These are phyloP conservation scores for Xylariales sp. DNA, from an alignment of 2,329 filamentous ascomycete genomes.

Conservation along the genomic window DNA sequence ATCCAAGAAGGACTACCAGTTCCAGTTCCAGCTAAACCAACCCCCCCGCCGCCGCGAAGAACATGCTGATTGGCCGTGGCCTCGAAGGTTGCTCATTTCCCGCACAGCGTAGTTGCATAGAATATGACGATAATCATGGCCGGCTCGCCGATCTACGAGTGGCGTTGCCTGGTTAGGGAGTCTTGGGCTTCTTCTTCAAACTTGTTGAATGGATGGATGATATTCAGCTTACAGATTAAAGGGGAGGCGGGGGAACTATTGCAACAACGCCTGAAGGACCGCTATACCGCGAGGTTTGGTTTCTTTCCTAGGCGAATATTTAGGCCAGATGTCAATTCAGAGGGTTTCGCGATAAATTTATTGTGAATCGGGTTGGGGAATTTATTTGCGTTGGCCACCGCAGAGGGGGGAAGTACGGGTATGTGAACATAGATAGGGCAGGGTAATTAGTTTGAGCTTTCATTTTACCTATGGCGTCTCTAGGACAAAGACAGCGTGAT, in stretches of 20 bases:
- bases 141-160: not conserved
- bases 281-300: not conserved
- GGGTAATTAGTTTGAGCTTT: not conserved
- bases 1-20: slow-evolving; percentile 9
- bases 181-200: too few species aligned
- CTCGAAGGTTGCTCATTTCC: slow-evolving; percentile 1
- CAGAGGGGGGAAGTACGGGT: not conserved
- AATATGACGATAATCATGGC: not conserved
- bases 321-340: not conserved
- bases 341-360: not conserved
- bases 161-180: not conserved
- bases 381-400: not conserved
- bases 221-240: not conserved
- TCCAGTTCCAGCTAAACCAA: slow-evolving; percentile 32
- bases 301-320: not conserved
- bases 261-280: too few species aligned
- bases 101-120: not conserved
- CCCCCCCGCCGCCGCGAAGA: slow-evolving; percentile 42
- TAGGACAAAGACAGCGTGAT: too few species aligned
- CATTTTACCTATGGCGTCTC: too few species aligned
- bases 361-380: not conserved
- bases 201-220: not conserved
- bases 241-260: too few species aligned
- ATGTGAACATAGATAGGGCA: not conserved
- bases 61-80: slow-evolving; percentile 36